Conservation (phyloP, 1,139 yeast species). For the Hyphopichia buzzinii region DNA sequence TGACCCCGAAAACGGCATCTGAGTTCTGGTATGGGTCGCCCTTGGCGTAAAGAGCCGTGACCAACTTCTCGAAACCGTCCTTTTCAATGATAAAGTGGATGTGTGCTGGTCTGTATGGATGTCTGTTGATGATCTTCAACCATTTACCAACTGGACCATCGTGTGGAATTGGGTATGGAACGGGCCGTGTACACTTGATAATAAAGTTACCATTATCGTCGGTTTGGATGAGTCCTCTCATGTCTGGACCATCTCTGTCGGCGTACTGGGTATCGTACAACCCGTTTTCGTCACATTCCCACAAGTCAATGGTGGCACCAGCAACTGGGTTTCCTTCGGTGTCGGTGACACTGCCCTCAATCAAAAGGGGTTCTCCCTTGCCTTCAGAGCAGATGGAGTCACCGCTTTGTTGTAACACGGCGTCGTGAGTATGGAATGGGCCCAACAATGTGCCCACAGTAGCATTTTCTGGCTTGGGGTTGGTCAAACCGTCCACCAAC, state of each 20-base stretch:
- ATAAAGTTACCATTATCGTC: constrained; percentile 25
- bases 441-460: too few species aligned
- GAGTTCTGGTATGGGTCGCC: too few species aligned
- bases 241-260: constrained; percentile 20
- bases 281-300: constrained; percentile 41
- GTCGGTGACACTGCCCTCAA: constrained; percentile 21
- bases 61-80: too few species aligned
- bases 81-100: too few species aligned
- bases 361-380: constrained; percentile 26
- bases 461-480: too few species aligned
- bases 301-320: constrained; percentile 29
- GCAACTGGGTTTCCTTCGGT: constrained; percentile 25
- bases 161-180: constrained; percentile 37
- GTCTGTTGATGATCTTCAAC: constrained; percentile 23
- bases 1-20: too few species aligned
- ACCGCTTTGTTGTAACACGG: constrained; percentile 23
- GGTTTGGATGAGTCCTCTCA: constrained; percentile 31
- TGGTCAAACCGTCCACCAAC: too few species aligned
- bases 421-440: constrained; percentile 35
- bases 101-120: too few species aligned
- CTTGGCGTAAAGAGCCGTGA: too few species aligned
- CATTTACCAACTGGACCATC: constrained; percentile 39
- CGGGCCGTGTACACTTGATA: constrained; percentile 30
- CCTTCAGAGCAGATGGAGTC: constrained; percentile 25
- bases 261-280: constrained; percentile 33